Evolutionary conservation across 164 flowering plant species (phyloP).

Genomic region (Taxillus chinensis): DNA sequence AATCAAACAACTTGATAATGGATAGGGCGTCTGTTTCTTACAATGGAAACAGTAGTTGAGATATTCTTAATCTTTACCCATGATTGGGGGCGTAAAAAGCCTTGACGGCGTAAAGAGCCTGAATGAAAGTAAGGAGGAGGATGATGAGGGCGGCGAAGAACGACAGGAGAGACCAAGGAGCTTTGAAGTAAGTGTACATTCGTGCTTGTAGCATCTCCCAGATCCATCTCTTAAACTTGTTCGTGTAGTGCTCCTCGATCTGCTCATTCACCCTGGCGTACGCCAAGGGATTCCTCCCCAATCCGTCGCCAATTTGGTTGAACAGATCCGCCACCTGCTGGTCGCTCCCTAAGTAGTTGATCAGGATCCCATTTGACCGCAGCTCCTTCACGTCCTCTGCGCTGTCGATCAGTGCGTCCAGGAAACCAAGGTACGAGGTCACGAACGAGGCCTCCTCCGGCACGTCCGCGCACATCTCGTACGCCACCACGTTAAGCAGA

Average conservation of each 20-base stretch:
- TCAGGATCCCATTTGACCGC: too few species aligned
- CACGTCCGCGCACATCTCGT: not conserved
- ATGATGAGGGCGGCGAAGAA: not conserved
- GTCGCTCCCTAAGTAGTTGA: too few species aligned
- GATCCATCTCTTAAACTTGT: too few species aligned
- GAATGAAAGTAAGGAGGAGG: not conserved
- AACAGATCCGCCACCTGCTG: too few species aligned
- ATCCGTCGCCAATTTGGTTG: too few species aligned
- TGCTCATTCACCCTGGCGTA: too few species aligned
- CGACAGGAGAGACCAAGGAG: conserved; percentile 6
- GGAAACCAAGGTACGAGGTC: not conserved
- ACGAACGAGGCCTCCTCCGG: not conserved
- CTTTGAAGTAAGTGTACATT: conserved; percentile 5
- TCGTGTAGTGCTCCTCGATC: not conserved
- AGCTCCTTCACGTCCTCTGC: too few species aligned
- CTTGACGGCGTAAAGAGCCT: not conserved
- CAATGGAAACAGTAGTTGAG: too few species aligned
- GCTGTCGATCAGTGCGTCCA: not conserved
- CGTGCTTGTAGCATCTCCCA: not conserved
- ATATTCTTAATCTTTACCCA: too few species aligned
- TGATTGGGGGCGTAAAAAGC: not conserved
- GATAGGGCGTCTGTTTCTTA: too few species aligned
- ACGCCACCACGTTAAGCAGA: not conserved
- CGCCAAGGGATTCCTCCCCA: not conserved
- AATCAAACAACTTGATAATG: too few species aligned